Percentiles rank a stretch among this genome's conserved stretches.
Evolutionary conservation across 2,329 filamentous ascomycete species (phyloP).

Genomic region (Neurospora sp.): DNA sequence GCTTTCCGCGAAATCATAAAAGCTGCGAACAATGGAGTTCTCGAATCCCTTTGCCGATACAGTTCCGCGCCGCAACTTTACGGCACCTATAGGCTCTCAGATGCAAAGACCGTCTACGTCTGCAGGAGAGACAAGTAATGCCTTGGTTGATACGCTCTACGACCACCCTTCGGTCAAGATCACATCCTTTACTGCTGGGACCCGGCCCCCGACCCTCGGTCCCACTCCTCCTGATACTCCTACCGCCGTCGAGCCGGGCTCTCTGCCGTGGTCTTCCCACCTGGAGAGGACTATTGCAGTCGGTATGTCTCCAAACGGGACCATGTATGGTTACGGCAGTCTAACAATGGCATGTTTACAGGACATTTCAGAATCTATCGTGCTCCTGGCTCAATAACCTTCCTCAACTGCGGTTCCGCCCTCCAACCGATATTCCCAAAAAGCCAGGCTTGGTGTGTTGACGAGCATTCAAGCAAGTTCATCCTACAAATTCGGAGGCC

Average conservation of each 20-base stretch:
- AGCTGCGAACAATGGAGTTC: constrained; percentile 16
- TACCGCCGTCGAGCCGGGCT: constrained; percentile 44
- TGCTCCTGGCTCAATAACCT: constrained; percentile 76
- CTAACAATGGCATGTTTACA: constrained; percentile 18
- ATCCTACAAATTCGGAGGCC: constrained; percentile 77
- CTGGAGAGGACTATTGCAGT: constrained; percentile 74
- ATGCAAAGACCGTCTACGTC: background rate
- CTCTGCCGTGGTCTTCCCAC: constrained; percentile 63
- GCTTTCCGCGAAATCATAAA: constrained; percentile 8
- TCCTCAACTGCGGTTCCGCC: constrained; percentile 74
- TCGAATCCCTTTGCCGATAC: constrained; percentile 13
- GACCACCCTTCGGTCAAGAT: constrained; percentile 66
- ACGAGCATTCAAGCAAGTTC: constrained; percentile 69
- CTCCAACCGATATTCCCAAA: constrained; percentile 81
- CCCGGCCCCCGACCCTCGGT: constrained; percentile 23
- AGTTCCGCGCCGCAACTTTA: constrained; percentile 23
- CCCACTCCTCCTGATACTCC: constrained; percentile 21
- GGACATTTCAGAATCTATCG: constrained; percentile 77
- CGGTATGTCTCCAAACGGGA: constrained; percentile 38
- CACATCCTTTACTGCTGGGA: constrained; percentile 38
- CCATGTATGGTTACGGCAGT: background rate
- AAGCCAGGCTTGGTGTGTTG: constrained; percentile 90
- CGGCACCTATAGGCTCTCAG: constrained; percentile 25
- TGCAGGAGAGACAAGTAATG: constrained; percentile 8
- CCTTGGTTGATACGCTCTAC: constrained; percentile 60